A percentile compares a stretch with the other conserved stretches of the same genome.
Conservation (phyloP, 164 flowering plant species). For the Cinnamomum micranthum region DNA sequence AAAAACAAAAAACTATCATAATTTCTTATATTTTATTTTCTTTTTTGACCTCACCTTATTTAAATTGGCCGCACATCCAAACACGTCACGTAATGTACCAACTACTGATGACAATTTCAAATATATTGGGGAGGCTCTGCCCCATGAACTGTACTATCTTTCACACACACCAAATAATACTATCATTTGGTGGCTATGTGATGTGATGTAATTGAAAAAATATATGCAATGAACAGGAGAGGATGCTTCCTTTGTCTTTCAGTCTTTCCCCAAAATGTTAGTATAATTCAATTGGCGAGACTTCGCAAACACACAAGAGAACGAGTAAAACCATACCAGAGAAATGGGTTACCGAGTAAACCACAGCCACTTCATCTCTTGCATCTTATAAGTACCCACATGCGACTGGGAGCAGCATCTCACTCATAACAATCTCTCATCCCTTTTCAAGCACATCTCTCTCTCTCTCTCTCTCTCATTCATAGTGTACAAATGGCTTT, state of each 20-base stretch:
- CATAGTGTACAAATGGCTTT: neutral
- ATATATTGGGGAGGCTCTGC: too few relatives aligned
- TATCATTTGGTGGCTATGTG: neutral
- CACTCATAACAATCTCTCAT: neutral
- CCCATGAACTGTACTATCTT: too few relatives aligned
- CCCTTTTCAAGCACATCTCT: neutral
- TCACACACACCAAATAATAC: neutral
- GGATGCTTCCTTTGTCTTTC: neutral
- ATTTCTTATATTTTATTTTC: too few relatives aligned
- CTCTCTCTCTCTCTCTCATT: constrained; percentile 1
- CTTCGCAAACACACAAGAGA: neutral
- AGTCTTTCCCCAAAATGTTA: neutral
- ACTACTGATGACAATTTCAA: too few relatives aligned
- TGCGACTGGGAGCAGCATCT: neutral
- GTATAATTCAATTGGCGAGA: neutral
- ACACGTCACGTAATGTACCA: too few relatives aligned
- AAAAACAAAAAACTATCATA: too few relatives aligned
- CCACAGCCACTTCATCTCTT: neutral
- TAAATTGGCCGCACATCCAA: too few relatives aligned
- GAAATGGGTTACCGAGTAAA: neutral
- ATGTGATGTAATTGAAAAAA: neutral
- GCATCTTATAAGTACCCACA: constrained; percentile 1
- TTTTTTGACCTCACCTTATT: too few relatives aligned
- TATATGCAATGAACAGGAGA: neutral
- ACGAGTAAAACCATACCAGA: neutral